A percentile compares a stretch with the other conserved stretches of the same genome.
Evolutionary conservation across 192 early-diverging fungal genomes (phyloP).

Genomic region (Gaertneriomyces semiglobifer): DNA sequence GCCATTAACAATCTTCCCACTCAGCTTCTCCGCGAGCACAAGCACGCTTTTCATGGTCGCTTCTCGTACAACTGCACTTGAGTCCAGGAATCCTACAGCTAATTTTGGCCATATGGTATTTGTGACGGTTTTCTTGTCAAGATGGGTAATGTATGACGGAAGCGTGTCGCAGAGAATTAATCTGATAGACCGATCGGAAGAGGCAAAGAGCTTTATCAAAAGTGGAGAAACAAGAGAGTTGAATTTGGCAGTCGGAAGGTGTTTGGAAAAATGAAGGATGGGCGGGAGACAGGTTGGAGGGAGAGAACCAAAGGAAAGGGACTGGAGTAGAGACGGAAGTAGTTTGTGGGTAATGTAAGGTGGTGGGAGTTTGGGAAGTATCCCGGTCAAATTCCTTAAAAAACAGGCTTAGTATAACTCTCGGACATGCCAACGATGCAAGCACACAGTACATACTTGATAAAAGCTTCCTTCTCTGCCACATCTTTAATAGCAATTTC

Average conservation of each 20-base stretch:
- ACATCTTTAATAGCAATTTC: constrained; percentile 87
- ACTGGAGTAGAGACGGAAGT: too few relatives aligned
- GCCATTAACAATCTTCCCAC: constrained; percentile 72
- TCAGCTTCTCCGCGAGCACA: constrained; percentile 50
- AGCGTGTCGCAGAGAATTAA: constrained; percentile 82
- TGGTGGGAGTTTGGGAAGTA: too few relatives aligned
- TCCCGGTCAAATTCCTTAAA: too few relatives aligned
- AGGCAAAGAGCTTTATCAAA: constrained; percentile 80
- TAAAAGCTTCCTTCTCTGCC: constrained; percentile 79
- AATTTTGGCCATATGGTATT: constrained; percentile 86
- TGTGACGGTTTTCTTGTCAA: constrained; percentile 64
- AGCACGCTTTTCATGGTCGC: constrained; percentile 83
- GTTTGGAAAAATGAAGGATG: too few relatives aligned
- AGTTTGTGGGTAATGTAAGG: too few relatives aligned
- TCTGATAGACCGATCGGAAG: constrained; percentile 82
- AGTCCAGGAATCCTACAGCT: constrained; percentile 83
- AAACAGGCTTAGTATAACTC: too few relatives aligned
- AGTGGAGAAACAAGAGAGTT: constrained; percentile 65
- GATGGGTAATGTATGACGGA: constrained; percentile 63
- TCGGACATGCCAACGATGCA: too few relatives aligned
- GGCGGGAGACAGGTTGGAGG: too few relatives aligned
- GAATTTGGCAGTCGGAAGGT: constrained; percentile 43
- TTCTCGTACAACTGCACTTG: constrained; percentile 83
- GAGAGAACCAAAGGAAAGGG: too few relatives aligned
- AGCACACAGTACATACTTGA: constrained; percentile 23